Evolutionary conservation across 352 stramenopile genomes (phyloP).

Genomic region (Elongisporangium prolatum): DNA sequence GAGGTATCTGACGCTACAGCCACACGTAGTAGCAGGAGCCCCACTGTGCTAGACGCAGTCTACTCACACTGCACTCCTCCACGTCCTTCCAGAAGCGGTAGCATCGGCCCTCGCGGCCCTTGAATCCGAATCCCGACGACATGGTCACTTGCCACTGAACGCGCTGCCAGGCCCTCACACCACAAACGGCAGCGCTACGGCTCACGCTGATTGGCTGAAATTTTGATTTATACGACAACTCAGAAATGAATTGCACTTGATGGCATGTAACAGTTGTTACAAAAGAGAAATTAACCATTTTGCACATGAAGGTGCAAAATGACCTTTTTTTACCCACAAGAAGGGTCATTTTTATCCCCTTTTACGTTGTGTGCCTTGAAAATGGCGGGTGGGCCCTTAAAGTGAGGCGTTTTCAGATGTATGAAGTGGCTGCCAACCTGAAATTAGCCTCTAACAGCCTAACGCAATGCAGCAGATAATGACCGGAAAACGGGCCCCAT

Average conservation of each 20-base stretch:
- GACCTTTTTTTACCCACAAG: too few relatives aligned
- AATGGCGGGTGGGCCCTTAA: too few relatives aligned
- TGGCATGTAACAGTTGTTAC: too few relatives aligned
- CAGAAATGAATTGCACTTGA: constrained; percentile 6
- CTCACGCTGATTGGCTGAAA: neutral
- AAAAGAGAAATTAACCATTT: too few relatives aligned
- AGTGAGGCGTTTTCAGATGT: too few relatives aligned
- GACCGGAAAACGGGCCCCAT: neutral
- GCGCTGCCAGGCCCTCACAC: constrained; percentile 6
- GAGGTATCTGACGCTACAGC: neutral
- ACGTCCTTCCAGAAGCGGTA: constrained; percentile 94
- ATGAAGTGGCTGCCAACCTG: too few relatives aligned
- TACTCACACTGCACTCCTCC: constrained; percentile 92
- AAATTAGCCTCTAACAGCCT: too few relatives aligned
- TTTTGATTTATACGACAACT: constrained; percentile 3
- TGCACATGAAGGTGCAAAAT: too few relatives aligned
- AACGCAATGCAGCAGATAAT: neutral
- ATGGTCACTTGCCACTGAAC: constrained; percentile 36
- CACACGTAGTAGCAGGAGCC: constrained; percentile 8
- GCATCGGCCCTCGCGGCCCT: constrained; percentile 89
- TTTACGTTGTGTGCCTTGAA: too few relatives aligned
- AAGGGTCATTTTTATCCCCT: too few relatives aligned
- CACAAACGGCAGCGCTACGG: neutral
- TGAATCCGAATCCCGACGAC: constrained; percentile 94
- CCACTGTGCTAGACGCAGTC: constrained; percentile 12